phyloP scores from a whole-genome alignment of 257 asterid species.

The Jacaranda copaia region DNA sequence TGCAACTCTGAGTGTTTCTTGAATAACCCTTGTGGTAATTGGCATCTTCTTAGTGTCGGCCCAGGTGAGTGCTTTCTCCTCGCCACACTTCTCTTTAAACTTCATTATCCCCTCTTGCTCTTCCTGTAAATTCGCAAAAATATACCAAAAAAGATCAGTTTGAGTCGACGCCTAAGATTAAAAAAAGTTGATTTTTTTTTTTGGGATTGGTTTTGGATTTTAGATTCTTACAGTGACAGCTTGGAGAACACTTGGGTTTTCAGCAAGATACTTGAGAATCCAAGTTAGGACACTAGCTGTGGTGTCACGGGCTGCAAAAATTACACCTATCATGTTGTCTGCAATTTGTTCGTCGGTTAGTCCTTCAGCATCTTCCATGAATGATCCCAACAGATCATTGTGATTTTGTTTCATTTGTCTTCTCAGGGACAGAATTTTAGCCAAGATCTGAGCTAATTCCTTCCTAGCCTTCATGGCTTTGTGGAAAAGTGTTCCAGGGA shows the following conservation, averaged over 20 bases:
- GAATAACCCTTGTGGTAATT: conserved; percentile 69
- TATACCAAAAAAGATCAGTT: background rate
- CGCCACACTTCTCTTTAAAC: conserved; percentile 50
- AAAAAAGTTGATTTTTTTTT: background rate
- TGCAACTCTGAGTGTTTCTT: conserved; percentile 81
- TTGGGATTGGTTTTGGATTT: background rate
- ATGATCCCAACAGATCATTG: conserved; percentile 69
- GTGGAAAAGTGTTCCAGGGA: conserved; percentile 78
- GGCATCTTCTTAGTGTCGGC: conserved; percentile 76
- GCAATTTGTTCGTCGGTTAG: conserved; percentile 74
- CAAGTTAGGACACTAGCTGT: conserved; percentile 83
- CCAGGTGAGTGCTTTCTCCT: conserved; percentile 56
- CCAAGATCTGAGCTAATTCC: conserved; percentile 62
- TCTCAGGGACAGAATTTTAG: conserved; percentile 55
- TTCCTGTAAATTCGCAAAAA: conserved; percentile 48
- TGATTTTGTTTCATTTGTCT: conserved; percentile 48
- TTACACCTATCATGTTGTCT: conserved; percentile 75
- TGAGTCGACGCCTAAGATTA: background rate
- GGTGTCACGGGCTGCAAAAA: conserved; percentile 83
- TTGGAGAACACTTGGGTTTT: conserved; percentile 69
- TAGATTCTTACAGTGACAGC: conserved; percentile 69
- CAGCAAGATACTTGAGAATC: conserved; percentile 79
- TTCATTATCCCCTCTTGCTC: conserved; percentile 72
- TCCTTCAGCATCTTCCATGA: conserved; percentile 72
- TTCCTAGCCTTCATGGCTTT: conserved; percentile 78